Base-by-base conservation (phyloP, 805 yeast genomes). In the Phaffomyces antillensis region DNA sequence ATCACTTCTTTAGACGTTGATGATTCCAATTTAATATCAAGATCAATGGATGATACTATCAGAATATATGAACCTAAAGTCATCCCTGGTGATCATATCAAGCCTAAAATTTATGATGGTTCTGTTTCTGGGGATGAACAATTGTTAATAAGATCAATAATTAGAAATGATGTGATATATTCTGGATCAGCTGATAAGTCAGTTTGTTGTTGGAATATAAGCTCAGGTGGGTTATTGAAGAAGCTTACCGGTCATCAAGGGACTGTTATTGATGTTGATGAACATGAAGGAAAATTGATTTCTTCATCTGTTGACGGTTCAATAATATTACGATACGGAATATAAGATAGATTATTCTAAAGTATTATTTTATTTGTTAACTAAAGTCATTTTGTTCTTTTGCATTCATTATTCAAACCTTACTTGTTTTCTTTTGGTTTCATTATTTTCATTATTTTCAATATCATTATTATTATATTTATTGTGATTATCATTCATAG, bases 181-280 rank as follows among this genome's bases (percentile, higher is more conserved):
- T 76, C 86, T 16, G 93, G 91, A 0, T 75, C 86, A 1, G 77
- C 75, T 26, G 88, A 84, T 58, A 66, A 72, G 1, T 69, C 77
- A 7, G 71, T 75, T 1, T 75, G 78, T 6, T 51, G 72, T 4
- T 86, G 90, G 91, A 81, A 81, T 48, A 65, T 74, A 15, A 68
- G 68, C 5, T 66, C 82, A 0, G 64, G 77, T 42, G 68, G 68
- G 40, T 52, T 81, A 24, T 47, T 69, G 7, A 63, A 68, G 39
- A 79, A 81, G 52, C 59, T 72, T 10, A 65, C 68, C 4, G 90
- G 89, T 2, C 90, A 86, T 54, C 51, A 55, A 6, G 84, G 88
- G 0, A 62, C 80, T 0, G 84, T 80, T 0, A 60, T 80, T 24
- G 88, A 79, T 58, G 74, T 82, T 8, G 80, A 75, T 52, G 73